Conservation (phyloP, 768 basidiomycete species). For the Myochromella boudieri region DNA sequence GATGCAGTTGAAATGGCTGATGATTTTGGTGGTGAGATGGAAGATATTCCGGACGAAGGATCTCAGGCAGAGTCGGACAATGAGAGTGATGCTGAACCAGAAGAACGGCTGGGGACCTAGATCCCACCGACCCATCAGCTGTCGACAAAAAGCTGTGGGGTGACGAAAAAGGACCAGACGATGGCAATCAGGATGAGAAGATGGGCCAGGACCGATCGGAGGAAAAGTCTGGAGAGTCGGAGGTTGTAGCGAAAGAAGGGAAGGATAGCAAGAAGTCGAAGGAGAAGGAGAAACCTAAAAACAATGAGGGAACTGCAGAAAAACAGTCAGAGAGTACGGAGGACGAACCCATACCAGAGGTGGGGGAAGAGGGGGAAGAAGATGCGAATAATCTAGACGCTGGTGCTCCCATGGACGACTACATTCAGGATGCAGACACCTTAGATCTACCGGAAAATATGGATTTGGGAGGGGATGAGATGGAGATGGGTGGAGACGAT, state of each 20-base stretch:
- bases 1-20: conserved; percentile 90
- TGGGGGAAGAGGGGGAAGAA: conserved; percentile 41
- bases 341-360: conserved; percentile 21
- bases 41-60: conserved; percentile 75
- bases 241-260: conserved; percentile 80
- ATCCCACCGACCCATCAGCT: conserved; percentile 76
- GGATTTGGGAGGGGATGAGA: conserved; percentile 51
- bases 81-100: conserved; percentile 62
- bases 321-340: conserved; percentile 18
- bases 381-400: conserved; percentile 44
- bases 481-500: conserved; percentile 30
- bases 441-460: conserved; percentile 91
- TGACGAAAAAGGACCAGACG: conserved; percentile 65
- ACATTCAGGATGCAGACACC: conserved; percentile 75
- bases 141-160: conserved; percentile 99
- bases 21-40: conserved; percentile 85
- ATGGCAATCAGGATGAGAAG: conserved; percentile 54
- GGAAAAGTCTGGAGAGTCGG: conserved; percentile 49
- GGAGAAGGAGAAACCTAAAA: conserved; percentile 30
- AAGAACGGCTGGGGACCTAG: conserved; percentile 86
- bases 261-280: conserved; percentile 34
- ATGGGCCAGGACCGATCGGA: conserved; percentile 61
- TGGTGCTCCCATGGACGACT: conserved; percentile 74
- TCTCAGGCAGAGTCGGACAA: conserved; percentile 48
- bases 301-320: conserved; percentile 24